Base-by-base conservation (phyloP, 2,329 filamentous ascomycete genomes). In the Raffaelea albimanens region DNA sequence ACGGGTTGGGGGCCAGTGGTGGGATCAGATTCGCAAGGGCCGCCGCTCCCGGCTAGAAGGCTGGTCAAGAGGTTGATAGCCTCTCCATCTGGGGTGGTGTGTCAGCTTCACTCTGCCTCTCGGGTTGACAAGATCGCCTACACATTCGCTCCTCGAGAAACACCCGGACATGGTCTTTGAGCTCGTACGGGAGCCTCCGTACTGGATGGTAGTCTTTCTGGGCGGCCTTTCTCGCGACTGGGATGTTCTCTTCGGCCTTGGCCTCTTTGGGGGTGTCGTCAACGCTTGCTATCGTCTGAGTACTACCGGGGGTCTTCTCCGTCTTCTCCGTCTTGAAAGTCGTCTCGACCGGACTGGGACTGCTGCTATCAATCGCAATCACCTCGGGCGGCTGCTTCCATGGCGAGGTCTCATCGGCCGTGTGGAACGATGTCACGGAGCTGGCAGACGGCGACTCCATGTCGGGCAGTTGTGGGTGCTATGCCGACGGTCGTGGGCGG, bases 111-210 rank as follows among this genome's bases (percentile, higher is more conserved):
- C 13, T 29, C 7, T 29, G 25, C 7, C 25, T 29, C 25, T 29
- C 25, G 25, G 7, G 25, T 7, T 29, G 7, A 29, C 7, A 7
- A 29, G 25, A 29, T 29, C 9, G 56, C 58, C 40, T 51, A 64
- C 61, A 65, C 23, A 89, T 75, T 49, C 80, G 72, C 63, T 91
- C 86, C 62, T 91, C 86, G 0, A 91, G 69, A 59, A 84, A 85
- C 40, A 87, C 83, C 49, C 79, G 76, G 55, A 78, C 80, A 57
- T 87, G 81, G 49, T 79, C 70, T 47, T 73, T 76, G 18, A 90
- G 64, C 56, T 85, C 80, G 49, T 73, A 77, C 1, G 82, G 78
- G 13, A 89, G 64, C 39, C 66, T 63, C 51, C 67, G 71, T 7
- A 73, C 71, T n/a, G 70, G 63, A 53, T 76, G 73, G 62, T 82